Evolutionary conservation across 371 early-diverging fungal genomes (phyloP).

Genomic region (Chytridiales sp.): DNA sequence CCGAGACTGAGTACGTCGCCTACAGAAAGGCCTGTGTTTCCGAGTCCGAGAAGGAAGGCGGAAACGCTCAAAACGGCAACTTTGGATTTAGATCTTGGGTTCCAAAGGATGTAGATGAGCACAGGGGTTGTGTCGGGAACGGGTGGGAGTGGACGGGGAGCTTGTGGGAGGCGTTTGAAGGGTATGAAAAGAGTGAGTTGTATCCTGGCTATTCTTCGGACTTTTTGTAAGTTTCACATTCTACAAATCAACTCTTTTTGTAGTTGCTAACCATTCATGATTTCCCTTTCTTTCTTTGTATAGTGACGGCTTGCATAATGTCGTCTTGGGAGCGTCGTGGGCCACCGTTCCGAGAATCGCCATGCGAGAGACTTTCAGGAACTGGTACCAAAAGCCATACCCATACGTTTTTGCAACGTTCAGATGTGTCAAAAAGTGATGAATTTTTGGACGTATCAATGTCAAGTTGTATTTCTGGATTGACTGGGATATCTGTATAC

Average conservation of each 20-base stretch:
- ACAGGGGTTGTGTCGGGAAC: slow-evolving; percentile 52
- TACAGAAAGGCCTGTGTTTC: not conserved
- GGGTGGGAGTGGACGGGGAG: slow-evolving; percentile 88
- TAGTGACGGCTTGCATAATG: slow-evolving; percentile 76
- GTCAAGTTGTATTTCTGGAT: too few species aligned
- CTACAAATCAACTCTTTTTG: not conserved
- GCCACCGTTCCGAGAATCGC: slow-evolving; percentile 81
- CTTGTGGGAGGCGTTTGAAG: slow-evolving; percentile 54
- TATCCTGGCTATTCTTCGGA: slow-evolving; percentile 90
- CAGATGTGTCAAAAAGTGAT: too few species aligned
- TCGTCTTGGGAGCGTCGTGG: slow-evolving; percentile 83
- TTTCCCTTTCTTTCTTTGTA: not conserved
- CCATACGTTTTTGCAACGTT: slow-evolving; percentile 78
- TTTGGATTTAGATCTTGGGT: slow-evolving; percentile 33
- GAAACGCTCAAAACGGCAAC: slow-evolving; percentile 4
- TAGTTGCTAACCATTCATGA: slow-evolving; percentile 1
- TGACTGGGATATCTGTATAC: too few species aligned
- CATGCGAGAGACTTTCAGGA: slow-evolving; percentile 69
- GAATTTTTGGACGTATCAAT: too few species aligned
- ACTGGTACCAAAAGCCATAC: slow-evolving; percentile 89
- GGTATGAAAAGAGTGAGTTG: slow-evolving; percentile 60
- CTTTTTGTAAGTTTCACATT: slow-evolving; percentile 60
- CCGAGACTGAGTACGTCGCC: slow-evolving; percentile 57
- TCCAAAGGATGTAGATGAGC: slow-evolving; percentile 22
- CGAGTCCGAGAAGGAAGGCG: not conserved